Conservation (phyloP, 2,329 filamentous ascomycete species). For the Paecilomyces sp. region DNA sequence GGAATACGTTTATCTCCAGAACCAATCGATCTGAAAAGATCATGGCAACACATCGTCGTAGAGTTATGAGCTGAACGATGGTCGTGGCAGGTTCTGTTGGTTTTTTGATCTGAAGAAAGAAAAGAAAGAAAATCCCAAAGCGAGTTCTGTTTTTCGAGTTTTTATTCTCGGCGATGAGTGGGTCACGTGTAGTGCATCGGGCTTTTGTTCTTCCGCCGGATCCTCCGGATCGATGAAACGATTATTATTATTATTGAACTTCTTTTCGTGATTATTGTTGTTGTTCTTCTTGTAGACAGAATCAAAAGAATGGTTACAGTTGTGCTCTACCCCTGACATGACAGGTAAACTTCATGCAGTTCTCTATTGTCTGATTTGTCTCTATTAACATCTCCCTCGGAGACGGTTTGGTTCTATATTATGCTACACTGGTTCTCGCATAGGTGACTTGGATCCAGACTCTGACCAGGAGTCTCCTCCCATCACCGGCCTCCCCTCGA, state of each 20-base stretch:
- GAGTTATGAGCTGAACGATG: slow-evolving; percentile 46
- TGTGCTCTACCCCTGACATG: background rate
- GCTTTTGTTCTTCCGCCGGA: slow-evolving; percentile 12
- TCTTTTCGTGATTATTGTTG: no score
- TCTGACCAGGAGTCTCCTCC: background rate
- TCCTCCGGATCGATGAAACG: background rate
- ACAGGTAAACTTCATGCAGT: no score
- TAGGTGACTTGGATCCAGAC: background rate
- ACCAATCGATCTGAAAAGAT: slow-evolving; percentile 48
- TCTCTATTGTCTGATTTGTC: background rate
- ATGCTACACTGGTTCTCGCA: background rate
- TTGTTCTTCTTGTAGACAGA: no score
- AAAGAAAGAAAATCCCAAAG: slow-evolving; percentile 23
- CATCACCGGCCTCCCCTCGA: background rate
- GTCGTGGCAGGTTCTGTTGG: slow-evolving; percentile 63
- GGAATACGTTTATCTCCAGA: slow-evolving; percentile 55
- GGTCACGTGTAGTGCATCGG: slow-evolving; percentile 21
- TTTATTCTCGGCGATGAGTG: slow-evolving; percentile 1
- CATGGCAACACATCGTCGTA: slow-evolving; percentile 65
- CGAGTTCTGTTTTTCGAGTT: background rate
- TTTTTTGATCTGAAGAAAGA: slow-evolving; percentile 50
- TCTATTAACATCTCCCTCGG: background rate
- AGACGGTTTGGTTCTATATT: background rate
- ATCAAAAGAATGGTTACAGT: no score
- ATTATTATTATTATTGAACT: no score